Base-by-base conservation (phyloP, 1,284 basidiomycete species). In the Spongiforma sp. region DNA sequence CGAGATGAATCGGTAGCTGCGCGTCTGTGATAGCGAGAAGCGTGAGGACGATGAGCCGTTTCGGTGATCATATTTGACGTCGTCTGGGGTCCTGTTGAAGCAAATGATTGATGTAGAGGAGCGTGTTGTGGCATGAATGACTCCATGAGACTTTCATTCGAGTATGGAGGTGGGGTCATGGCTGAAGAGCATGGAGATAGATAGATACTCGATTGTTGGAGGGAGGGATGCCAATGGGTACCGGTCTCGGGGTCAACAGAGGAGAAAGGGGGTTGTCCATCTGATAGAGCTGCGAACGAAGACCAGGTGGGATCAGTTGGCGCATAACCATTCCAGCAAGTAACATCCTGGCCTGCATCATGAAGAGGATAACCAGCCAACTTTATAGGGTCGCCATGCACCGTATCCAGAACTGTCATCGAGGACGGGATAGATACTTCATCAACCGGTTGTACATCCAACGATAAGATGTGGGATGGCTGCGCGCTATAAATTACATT, bases 341-440 rank as follows among this genome's bases (percentile, higher is more conserved):
- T 12, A 26, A 14, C 24, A 53, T 46, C n/a, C 28, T 56, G 52
- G 19, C n/a, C 17, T 8, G 3, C 33, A n/a, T 24, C 28, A 8
- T 26, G 24, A 17, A 21, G 10, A 37, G 48, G 6, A 56, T 28
- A 21, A 56, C 10, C 9, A 10, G 30, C 6, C 2, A 17, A 28
- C 8, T 0, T 19, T 19, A 28, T 8, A 8, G 33, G 4, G 24
- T 24, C 2, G 14, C 21, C 14, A 11, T 19, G 19, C 2, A 1
- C 19, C 36, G 52, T n/a, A 21, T 62, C 34, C 37, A 41, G 24
- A 6, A 6, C 8, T n/a, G 14, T 21, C 19, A 37, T 7, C 5
- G 24, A 9, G 39, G 4, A 56, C 5, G 32, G 48, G 5, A 24
- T 14, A 21, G n/a, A 8, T 9, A 21, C 12, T 21, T 24, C 17